These are phyloP conservation scores for Apiospora hydei DNA, from an alignment of 2,329 filamentous ascomycete genomes.

Conservation along the genomic window DNA sequence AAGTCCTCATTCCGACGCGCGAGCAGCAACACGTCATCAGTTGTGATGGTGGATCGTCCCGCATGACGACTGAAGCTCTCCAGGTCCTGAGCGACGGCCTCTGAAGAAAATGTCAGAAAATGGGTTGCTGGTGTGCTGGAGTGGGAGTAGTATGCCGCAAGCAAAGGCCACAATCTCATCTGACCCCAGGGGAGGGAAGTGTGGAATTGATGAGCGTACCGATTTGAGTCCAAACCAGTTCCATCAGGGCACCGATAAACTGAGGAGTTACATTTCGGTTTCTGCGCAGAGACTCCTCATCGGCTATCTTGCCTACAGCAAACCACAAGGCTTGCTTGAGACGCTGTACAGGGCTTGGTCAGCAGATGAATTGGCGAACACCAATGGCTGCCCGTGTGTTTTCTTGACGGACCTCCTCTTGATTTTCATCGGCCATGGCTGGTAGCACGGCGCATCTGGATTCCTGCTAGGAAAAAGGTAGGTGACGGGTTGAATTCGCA, in stretches of 20 bases:
- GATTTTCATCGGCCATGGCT: slow-evolving; percentile 41
- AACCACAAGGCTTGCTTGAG: slow-evolving; percentile 88
- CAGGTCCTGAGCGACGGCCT: slow-evolving; percentile 63
- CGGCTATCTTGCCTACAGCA: slow-evolving; percentile 84
- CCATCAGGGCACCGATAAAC: slow-evolving; percentile 81
- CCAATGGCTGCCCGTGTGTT: not conserved
- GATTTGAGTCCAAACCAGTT: slow-evolving; percentile 78
- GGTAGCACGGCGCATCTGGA: not conserved
- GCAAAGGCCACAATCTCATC: not conserved
- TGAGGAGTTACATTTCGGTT: slow-evolving; percentile 89
- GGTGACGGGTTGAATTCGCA: not conserved
- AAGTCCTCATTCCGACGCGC: slow-evolving; percentile 87
- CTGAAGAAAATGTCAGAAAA: slow-evolving; percentile 42
- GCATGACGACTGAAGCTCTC: slow-evolving; percentile 75
- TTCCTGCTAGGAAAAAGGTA: not conserved
- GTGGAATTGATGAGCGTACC: slow-evolving; percentile 58
- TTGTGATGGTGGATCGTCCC: slow-evolving; percentile 78
- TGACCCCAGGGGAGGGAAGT: not conserved
- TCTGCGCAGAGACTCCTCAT: slow-evolving; percentile 77
- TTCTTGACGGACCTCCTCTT: slow-evolving; percentile 42
- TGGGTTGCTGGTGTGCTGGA: not conserved
- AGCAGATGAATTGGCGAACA: not conserved
- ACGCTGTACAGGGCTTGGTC: slow-evolving; percentile 56
- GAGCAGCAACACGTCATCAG: slow-evolving; percentile 87
- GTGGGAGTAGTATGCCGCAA: not conserved